These are phyloP conservation scores for Calonectria ilicicola DNA, from an alignment of 2,329 filamentous ascomycete species.

Conservation along the genomic window DNA sequence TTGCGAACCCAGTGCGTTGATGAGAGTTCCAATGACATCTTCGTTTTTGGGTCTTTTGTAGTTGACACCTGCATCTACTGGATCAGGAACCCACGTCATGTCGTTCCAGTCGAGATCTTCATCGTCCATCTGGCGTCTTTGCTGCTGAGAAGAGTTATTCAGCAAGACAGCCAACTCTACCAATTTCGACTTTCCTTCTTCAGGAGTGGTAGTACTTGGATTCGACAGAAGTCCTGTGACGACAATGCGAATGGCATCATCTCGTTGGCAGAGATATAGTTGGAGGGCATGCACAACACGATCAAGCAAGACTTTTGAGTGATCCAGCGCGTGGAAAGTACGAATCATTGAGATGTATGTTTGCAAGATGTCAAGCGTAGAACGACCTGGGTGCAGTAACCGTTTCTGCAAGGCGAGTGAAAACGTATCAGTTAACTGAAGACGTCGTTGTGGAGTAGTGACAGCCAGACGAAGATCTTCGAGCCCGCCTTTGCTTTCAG, in stretches of 20 bases:
- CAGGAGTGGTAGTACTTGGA: constrained; percentile 63
- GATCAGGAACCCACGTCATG: constrained; percentile 93
- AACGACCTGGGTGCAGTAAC: constrained; percentile 80
- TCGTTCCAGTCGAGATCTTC: constrained; percentile 90
- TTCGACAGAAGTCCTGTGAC: constrained; percentile 79
- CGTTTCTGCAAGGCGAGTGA: constrained; percentile 73
- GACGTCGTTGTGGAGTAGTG: constrained; percentile 74
- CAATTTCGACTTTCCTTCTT: constrained; percentile 63
- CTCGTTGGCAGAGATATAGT: constrained; percentile 80
- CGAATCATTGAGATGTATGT: constrained; percentile 85
- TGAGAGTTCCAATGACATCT: constrained; percentile 91
- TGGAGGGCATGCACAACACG: constrained; percentile 80
- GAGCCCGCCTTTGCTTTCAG: constrained; percentile 76
- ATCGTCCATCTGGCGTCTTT: constrained; percentile 65
- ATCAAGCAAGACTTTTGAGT: constrained; percentile 81
- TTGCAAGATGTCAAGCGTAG: constrained; percentile 80
- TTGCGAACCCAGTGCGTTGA: constrained; percentile 88
- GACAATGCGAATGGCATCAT: constrained; percentile 83
- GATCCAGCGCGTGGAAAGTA: constrained; percentile 80
- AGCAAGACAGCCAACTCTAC: constrained; percentile 77
- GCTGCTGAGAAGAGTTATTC: constrained; percentile 68
- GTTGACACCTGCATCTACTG: constrained; percentile 91
- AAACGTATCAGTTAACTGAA: constrained; percentile 78
- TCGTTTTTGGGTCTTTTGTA: constrained; percentile 90
- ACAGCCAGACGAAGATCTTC: constrained; percentile 80